These are phyloP conservation scores for Clohesyomyces aquaticus DNA, from an alignment of 495 filamentous ascomycete genomes.

Conservation along the genomic window DNA sequence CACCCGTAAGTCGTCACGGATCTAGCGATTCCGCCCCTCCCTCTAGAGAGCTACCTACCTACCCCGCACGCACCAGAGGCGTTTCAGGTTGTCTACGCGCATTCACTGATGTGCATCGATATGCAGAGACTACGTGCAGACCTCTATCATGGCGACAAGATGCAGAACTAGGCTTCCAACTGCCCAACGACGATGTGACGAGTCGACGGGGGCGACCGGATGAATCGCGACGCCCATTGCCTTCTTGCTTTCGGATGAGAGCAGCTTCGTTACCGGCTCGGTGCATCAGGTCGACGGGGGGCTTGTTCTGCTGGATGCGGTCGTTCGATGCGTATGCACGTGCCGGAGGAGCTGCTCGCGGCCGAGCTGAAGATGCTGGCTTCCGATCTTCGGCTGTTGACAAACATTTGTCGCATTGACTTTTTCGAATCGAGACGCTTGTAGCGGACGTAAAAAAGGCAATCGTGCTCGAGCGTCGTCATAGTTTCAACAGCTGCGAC, in stretches of 20 bases:
- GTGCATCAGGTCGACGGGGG: conserved; percentile 34
- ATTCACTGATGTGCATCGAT: conserved; percentile 6
- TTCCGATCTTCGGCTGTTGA: neutral
- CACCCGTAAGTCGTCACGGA: conserved; percentile 25
- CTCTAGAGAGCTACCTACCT: neutral
- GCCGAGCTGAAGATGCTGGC: too few relatives aligned
- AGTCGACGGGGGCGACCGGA: conserved; percentile 21
- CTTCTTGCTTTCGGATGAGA: conserved; percentile 31
- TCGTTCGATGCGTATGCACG: too few relatives aligned
- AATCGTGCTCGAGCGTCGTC: too few relatives aligned
- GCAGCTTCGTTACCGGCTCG: conserved; percentile 29
- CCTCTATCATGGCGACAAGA: conserved; percentile 51
- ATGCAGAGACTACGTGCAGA: conserved; percentile 58
- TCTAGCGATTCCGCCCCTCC: neutral
- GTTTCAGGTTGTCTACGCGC: neutral
- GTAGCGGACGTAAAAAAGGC: too few relatives aligned
- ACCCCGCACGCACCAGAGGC: too few relatives aligned
- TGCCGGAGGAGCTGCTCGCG: too few relatives aligned
- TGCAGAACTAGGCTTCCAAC: conserved; percentile 41
- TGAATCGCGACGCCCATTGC: conserved; percentile 30
- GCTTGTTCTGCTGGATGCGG: conserved; percentile 14
- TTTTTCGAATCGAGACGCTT: neutral
- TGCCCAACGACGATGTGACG: conserved; percentile 29
- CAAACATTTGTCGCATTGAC: neutral
- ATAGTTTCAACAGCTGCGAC: too few relatives aligned